phyloP scores from a whole-genome alignment of 768 basidiomycete genomes.

The Clitopilus hobsonii region DNA sequence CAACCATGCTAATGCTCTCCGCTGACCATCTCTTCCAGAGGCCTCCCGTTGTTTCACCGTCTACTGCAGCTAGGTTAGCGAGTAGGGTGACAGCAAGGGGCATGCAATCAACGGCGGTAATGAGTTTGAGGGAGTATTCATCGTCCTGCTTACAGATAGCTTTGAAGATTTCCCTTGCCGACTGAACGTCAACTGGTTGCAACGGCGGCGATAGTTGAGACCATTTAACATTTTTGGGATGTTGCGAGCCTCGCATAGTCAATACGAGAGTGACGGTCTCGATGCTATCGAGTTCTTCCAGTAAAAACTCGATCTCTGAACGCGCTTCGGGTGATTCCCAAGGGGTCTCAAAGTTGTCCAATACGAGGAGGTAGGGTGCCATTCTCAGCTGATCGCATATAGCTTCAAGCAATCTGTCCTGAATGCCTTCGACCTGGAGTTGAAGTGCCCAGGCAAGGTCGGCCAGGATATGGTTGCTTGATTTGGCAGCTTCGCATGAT shows the following conservation, averaged over 20 bases:
- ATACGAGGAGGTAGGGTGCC: conserved; percentile 15
- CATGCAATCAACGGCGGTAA: conserved; percentile 25
- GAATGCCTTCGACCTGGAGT: conserved; percentile 8
- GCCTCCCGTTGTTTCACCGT: conserved; percentile 22
- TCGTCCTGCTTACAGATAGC: conserved; percentile 19
- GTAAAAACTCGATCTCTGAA: conserved; percentile 18
- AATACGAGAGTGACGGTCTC: conserved; percentile 17
- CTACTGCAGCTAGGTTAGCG: conserved; percentile 24
- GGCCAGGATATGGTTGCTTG: conserved; percentile 16
- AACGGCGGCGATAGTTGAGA: conserved; percentile 19
- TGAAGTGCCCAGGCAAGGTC: conserved; percentile 17
- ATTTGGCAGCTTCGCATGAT: conserved; percentile 23
- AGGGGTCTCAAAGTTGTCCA: conserved; percentile 30
- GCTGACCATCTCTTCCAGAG: conserved; percentile 25
- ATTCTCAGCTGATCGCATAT: conserved; percentile 11
- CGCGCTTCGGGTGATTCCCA: conserved; percentile 23
- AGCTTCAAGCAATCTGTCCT: conserved; percentile 10
- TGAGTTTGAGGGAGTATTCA: conserved; percentile 16
- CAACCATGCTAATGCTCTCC: conserved; percentile 23
- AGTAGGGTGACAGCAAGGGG: conserved; percentile 28
- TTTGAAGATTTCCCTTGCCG: conserved; percentile 19
- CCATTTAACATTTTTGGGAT: conserved; percentile 21
- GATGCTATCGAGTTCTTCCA: conserved; percentile 17
- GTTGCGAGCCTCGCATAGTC: conserved; percentile 25
- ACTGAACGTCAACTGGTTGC: conserved; percentile 18